These are phyloP conservation scores for Helotiales sp. DNA, from an alignment of 2,329 filamentous ascomycete genomes.

Conservation along the genomic window DNA sequence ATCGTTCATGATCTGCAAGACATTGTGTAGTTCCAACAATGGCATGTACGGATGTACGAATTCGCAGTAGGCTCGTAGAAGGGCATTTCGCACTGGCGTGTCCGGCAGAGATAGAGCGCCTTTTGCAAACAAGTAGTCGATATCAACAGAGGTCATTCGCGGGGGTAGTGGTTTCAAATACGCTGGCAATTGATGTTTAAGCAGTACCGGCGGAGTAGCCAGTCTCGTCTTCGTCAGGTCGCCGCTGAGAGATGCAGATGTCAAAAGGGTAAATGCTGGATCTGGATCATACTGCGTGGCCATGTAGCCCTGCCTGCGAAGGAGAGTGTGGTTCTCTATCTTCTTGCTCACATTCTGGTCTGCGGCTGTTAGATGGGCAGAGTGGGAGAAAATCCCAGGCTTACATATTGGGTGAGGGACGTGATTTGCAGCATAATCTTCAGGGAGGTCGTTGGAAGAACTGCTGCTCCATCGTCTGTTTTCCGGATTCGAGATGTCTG, in stretches of 20 bases:
- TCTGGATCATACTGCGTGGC: constrained; percentile 26
- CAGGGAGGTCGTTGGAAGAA: constrained; percentile 28
- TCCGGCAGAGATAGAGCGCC: constrained; percentile 81
- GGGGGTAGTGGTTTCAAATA: constrained; percentile 82
- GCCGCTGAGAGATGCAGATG: constrained; percentile 37
- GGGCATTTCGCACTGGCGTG: constrained; percentile 73
- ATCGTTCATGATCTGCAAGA: constrained; percentile 64
- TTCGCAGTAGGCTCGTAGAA: constrained; percentile 82
- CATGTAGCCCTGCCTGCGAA: constrained; percentile 30
- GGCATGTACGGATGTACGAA: constrained; percentile 96
- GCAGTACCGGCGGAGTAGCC: constrained; percentile 21
- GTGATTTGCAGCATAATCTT: constrained; percentile 32
- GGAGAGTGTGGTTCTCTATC: constrained; percentile 27
- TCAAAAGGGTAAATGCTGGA: constrained; percentile 31
- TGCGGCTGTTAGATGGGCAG: constrained; percentile 23
- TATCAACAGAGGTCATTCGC: constrained; percentile 79
- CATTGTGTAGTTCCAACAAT: constrained; percentile 71
- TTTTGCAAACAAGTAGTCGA: constrained; percentile 82
- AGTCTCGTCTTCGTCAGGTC: constrained; percentile 37
- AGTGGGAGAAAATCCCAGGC: constrained; percentile 9
- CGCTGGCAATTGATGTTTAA: constrained; percentile 51
- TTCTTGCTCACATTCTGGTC: constrained; percentile 37
- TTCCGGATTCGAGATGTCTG: constrained; percentile 36
- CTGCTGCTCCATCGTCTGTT: constrained; percentile 36
- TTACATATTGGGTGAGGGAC: constrained; percentile 43